A percentile compares a stretch with the other conserved stretches of the same genome.
Conservation (phyloP, 768 basidiomycete species). For the Mycena rebaudengoi region DNA sequence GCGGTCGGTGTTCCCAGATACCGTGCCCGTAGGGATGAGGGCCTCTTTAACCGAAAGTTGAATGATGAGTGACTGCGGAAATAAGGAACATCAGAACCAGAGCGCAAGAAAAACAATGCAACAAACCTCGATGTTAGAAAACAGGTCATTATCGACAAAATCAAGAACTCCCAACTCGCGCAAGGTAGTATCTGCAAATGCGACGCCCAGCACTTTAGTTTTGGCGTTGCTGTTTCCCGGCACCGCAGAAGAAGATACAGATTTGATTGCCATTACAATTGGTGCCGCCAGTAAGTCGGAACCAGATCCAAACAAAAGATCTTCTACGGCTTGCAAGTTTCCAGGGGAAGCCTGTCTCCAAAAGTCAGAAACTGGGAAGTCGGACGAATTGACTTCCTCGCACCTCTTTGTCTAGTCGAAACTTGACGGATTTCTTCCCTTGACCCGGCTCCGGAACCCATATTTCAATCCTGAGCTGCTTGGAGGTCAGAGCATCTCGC, state of each 20-base stretch:
- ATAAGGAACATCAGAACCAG: background rate
- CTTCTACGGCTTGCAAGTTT: slow-evolving; percentile 77
- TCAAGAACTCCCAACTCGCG: slow-evolving; percentile 90
- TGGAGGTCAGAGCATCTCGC: slow-evolving; percentile 88
- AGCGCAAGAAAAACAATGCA: background rate
- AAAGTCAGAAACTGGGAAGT: background rate
- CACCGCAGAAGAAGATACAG: slow-evolving; percentile 65
- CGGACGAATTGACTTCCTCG: slow-evolving; percentile 28
- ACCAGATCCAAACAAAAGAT: slow-evolving; percentile 78
- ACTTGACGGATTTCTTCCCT: slow-evolving; percentile 79
- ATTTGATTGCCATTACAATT: slow-evolving; percentile 88
- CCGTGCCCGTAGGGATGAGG: slow-evolving; percentile 79
- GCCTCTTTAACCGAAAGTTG: slow-evolving; percentile 99
- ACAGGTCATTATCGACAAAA: slow-evolving; percentile 93
- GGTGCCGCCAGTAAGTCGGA: slow-evolving; percentile 85
- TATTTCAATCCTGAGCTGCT: slow-evolving; percentile 93
- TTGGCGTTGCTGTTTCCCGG: no score
- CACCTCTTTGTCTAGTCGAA: slow-evolving; percentile 84
- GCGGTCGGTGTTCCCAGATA: slow-evolving; percentile 75
- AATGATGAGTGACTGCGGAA: slow-evolving; percentile 87
- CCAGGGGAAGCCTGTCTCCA: slow-evolving; percentile 62
- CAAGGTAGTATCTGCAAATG: slow-evolving; percentile 90
- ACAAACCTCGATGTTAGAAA: slow-evolving; percentile 91
- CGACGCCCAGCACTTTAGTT: slow-evolving; percentile 80
- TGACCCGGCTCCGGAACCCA: slow-evolving; percentile 79